Percentiles rank a stretch among this genome's conserved stretches.
Evolutionary conservation across 1,284 basidiomycete species (phyloP).

Genomic region (Mycena citricolor): DNA sequence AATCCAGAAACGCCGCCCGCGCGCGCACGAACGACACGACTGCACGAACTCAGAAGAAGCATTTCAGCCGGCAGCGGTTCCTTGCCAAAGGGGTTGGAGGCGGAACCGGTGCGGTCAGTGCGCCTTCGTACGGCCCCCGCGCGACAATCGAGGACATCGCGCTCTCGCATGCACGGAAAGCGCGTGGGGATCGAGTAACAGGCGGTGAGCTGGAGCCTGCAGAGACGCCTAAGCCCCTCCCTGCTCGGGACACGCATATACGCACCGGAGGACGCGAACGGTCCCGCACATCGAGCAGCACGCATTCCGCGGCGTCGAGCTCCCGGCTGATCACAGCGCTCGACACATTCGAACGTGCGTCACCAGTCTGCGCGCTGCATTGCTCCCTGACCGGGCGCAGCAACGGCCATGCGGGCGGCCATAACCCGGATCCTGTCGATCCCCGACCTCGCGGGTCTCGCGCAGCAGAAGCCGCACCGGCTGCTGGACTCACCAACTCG

Average conservation of each 20-base stretch:
- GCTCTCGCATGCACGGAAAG: constrained; percentile 16
- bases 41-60: constrained; percentile 12
- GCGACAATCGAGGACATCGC: constrained; percentile 9
- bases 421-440: constrained; percentile 13
- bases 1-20: constrained; percentile 12
- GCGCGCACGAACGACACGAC: constrained; percentile 16
- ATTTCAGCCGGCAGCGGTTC: constrained; percentile 17
- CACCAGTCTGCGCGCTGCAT: neutral
- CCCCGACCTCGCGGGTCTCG: constrained; percentile 18
- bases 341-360: constrained; percentile 16
- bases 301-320: constrained; percentile 12
- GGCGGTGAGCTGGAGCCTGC: neutral
- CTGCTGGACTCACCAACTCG: too few relatives aligned
- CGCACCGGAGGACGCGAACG: neutral
- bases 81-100: constrained; percentile 13
- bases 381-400: constrained; percentile 1
- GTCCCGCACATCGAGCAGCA: constrained; percentile 8
- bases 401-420: constrained; percentile 14
- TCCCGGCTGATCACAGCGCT: constrained; percentile 16
- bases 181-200: neutral
- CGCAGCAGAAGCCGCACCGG: neutral
- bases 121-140: constrained; percentile 7
- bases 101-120: neutral
- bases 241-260: neutral
- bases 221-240: neutral